These are phyloP conservation scores for Cystobasidium slooffiae DNA, from an alignment of 1,284 basidiomycete species.

Conservation along the genomic window DNA sequence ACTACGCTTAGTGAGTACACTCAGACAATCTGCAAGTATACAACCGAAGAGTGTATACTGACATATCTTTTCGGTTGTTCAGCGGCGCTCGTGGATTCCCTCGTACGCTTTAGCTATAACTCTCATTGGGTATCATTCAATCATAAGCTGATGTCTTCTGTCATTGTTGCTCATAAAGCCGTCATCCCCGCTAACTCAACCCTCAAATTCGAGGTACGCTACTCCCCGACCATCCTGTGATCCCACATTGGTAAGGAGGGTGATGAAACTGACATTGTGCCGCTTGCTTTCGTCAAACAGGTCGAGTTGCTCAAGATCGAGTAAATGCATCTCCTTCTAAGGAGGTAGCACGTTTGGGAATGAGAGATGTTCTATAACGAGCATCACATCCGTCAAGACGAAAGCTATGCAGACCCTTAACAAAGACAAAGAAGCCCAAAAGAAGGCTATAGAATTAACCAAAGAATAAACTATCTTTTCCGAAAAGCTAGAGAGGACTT, in stretches of 20 bases:
- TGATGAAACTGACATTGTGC: neutral
- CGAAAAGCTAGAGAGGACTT: no score
- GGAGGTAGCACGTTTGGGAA: no score
- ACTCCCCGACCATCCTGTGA: neutral
- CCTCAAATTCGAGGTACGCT: constrained; percentile 27
- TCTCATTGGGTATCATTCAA: neutral
- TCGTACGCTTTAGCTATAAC: constrained; percentile 15
- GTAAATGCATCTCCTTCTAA: constrained; percentile 46
- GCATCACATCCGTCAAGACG: no score
- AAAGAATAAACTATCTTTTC: no score
- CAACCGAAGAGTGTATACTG: neutral
- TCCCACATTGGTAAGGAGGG: neutral
- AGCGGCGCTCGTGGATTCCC: constrained; percentile 45
- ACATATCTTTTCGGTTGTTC: neutral
- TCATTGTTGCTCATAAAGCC: constrained; percentile 45
- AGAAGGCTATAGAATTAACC: no score
- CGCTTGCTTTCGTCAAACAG: constrained; percentile 51
- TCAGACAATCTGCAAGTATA: constrained; percentile 44
- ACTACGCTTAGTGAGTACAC: constrained; percentile 56
- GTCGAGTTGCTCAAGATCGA: constrained; percentile 60
- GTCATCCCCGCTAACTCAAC: constrained; percentile 56
- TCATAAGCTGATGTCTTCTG: neutral
- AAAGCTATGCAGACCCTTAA: no score
- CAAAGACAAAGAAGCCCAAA: no score
- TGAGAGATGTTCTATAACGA: no score